Evolutionary conservation across 164 flowering plant genomes (phyloP), one percentile per base, ranked within the genome.

Genomic region (Vitis amurensis): DNA sequence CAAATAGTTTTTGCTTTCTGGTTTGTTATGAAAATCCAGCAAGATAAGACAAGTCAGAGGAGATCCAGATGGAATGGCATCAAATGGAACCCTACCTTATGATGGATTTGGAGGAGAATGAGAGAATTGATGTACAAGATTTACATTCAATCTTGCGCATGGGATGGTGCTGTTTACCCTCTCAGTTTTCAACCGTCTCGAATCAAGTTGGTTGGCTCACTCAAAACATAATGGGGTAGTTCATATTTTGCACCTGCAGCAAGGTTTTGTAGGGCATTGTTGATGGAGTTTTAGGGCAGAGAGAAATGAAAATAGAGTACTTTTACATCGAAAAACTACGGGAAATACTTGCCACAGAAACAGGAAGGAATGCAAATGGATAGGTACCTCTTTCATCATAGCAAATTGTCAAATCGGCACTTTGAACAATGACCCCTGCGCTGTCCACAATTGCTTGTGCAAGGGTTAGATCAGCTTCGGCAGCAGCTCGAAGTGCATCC

Each of bases 401-500:
- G 80, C 97, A 94, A 58, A 85, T 78, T 70, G 97, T 89, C 80
- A 94, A 69, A 79, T 94, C 98, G 50, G 92, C 77, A 75, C 72
- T 87, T 55, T 92, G 85, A 62, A 88, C 84, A 61, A 92, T 90
- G 62, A 94, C 87, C 57, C 97, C 96, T 10, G 97, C 98, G 77
- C 96, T 90, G 63, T 90, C 97, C 57, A 94, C 82, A 47, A 92
- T 89, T 16, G 92, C 83, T 78, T 92, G 97, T 44, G 97, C 93
- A 66, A 90, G 86, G 63, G 59, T 67, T 31, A 85, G 53, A 68
- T 94, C 97, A 70, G 92, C 88, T 83, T 91, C 98, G 50, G 97
- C 89, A 66, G 98, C 98, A 64, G 90, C 98, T 71, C 91, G 84
- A 31, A 94, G 93, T 47, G 98, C 98, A 82, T 92, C 98, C 98